phyloP scores from a whole-genome alignment of 176 grass and related monocot genomes.

The Ampelocalamus luodianensis region DNA sequence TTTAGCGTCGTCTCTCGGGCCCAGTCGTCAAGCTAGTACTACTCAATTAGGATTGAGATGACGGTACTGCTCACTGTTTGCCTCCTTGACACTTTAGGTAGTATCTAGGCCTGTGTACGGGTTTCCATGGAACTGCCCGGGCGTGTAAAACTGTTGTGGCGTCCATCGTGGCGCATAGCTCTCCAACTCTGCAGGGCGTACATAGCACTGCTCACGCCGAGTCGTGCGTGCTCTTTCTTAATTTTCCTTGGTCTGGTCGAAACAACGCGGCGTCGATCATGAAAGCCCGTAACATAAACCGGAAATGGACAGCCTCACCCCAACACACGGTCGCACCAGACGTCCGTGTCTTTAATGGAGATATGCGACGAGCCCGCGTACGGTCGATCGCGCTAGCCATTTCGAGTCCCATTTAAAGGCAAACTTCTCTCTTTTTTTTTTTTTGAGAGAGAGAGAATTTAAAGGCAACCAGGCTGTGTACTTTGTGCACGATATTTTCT shows the following conservation, averaged over 20 bases:
- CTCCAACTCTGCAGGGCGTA: background rate
- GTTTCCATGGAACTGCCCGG: background rate
- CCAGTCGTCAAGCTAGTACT: conserved; percentile 2
- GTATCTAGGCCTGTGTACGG: background rate
- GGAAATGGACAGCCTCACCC: background rate
- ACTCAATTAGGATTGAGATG: background rate
- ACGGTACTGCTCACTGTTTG: background rate
- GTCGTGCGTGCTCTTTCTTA: background rate
- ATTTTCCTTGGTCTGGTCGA: background rate
- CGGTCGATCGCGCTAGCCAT: background rate
- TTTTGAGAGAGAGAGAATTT: background rate
- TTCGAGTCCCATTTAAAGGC: background rate
- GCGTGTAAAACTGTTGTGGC: too few relatives aligned
- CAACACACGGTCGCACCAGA: background rate
- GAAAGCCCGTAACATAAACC: background rate
- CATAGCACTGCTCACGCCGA: background rate
- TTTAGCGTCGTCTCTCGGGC: background rate
- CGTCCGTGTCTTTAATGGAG: background rate
- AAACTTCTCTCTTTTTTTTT: background rate
- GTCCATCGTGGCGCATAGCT: too few relatives aligned
- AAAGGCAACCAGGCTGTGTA: background rate
- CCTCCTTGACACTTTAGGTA: background rate
- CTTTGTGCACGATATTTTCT: background rate
- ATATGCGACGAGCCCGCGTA: background rate
- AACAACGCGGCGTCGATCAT: background rate